Base-by-base conservation (phyloP, 305 asterid genomes). In the Caryopteris hybrid region DNA sequence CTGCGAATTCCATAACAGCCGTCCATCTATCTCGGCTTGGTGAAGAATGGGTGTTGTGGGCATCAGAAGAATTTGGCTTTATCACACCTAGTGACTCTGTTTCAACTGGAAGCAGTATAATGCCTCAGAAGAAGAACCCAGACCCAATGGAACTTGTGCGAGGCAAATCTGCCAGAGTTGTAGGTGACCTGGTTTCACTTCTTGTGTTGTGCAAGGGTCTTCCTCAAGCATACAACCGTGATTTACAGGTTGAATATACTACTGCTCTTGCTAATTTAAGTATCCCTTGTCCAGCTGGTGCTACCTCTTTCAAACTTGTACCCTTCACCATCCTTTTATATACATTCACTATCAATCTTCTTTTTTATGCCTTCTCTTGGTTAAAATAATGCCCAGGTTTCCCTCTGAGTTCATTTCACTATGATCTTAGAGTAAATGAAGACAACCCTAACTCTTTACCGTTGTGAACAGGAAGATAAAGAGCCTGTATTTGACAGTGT, bases 1-100 rank as follows among this genome's bases (percentile, higher is more conserved):
- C 96, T 48, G 93, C 93, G 1, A 87, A 89, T 80, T 85, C 97
- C 70, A 91, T 94, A 69, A 81, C 83, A 20, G 97, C 97, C 36
- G 74, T 85, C 71, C 96, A 94, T 82, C 96, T 94, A 64, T 94
- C 99, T 68, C 95, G 96, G 53, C 97, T 94, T 50, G 99, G 97
- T 46, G 99, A 94, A 86, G 99, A 94, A 80, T 94, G 97, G 99
- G 96, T 94, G 59, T 70, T 94, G 75, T 94, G 96, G 99, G 99
- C 99, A 25, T 91, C 97, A n/a, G 99, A 94, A 71, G 99, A 94
- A 79, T 91, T 91, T 75, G 99, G 97, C 41, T 94, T 91, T 64
- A 71, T 94, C 69, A 91, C 77, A 60, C 99, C 99, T 45, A 87
- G 96, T 85, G 99, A 91, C 78, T 78, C 91, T 31, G 97, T 94